Evolutionary conservation across 352 stramenopile genomes (phyloP), one percentile per base, ranked within the genome.

Genomic region (Plasmopara halstedii): DNA sequence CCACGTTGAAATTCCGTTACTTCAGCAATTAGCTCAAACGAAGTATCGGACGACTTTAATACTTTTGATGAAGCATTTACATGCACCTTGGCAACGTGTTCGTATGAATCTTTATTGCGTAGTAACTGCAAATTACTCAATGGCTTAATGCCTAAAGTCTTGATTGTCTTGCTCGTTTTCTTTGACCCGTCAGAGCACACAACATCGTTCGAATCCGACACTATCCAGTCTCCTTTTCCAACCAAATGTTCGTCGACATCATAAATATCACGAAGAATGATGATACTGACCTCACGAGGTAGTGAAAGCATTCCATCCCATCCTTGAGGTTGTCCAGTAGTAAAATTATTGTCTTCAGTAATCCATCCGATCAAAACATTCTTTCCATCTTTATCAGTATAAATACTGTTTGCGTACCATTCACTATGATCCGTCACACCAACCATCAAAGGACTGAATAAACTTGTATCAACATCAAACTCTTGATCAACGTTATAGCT

Each of bases 331-430:
- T 86, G 73, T 18, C 48, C 62, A 2, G 47, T 41, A 6, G 48
- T 41, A 47, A 69, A 83, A 23, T 52, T 56, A 21, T 70, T 86
- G 58, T 80, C 59, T 45, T 86, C 73, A 2, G 53, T 64, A 47
- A 83, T 82, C 73, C 73, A 85, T 17, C 70, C 73, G 39, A 79
- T 70, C 18, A 85, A 36, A 8, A 85, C 66, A 19, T 75, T 20
- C 63, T 81, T 82, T 50, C 60, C 60, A 40, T 70, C 58, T 22
- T 73, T 64, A 58, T 85, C 66, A 9, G 68, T 77, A 66, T 82
- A 79, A 36, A 83, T 70, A 42, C 53, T 73, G 56, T 82, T 83
- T 26, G 73, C 73, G 49, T 85, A 85, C 73, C 73, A 85, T 53
- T 80, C 58, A 26, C 67, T 79, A 32, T 67, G 66, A 48, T 85